phyloP scores from a whole-genome alignment of 805 yeast genomes.

The Candida silvatica region DNA sequence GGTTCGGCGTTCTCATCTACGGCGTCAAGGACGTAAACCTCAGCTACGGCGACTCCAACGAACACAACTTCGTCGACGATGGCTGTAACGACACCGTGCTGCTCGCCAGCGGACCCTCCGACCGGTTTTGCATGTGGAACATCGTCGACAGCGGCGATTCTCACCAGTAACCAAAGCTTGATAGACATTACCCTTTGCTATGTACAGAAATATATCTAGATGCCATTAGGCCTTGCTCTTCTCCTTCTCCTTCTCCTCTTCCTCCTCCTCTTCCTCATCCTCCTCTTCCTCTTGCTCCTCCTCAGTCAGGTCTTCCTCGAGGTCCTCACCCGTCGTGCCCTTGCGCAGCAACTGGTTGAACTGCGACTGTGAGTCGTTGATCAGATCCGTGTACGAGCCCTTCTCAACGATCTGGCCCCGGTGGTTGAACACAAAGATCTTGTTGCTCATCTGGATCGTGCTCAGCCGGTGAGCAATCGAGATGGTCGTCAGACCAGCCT shows the following conservation, averaged over 20 bases:
- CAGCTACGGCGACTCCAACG: constrained; percentile 16
- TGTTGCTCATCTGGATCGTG: constrained; percentile 75
- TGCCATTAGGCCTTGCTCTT: not conserved
- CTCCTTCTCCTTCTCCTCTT: not conserved
- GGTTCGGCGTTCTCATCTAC: constrained; percentile 19
- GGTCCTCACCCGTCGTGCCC: constrained; percentile 18
- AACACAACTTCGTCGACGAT: constrained; percentile 19
- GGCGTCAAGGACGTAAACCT: constrained; percentile 23
- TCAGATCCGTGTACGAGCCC: constrained; percentile 49
- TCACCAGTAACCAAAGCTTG: constrained; percentile 5
- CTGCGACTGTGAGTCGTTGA: constrained; percentile 34
- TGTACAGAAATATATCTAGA: not conserved
- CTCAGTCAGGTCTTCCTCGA: constrained; percentile 13
- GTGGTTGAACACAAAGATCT: constrained; percentile 66
- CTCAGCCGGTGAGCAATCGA: constrained; percentile 89
- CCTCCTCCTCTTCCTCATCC: constrained; percentile 1
- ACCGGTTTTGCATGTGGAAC: constrained; percentile 21
- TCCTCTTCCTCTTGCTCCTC: constrained; percentile 7
- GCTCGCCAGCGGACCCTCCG: constrained; percentile 8
- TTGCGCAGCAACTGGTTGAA: constrained; percentile 33
- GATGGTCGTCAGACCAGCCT: constrained; percentile 61
- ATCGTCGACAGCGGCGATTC: constrained; percentile 22
- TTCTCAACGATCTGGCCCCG: constrained; percentile 69
- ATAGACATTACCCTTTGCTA: not conserved
- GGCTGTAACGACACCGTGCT: constrained; percentile 22